Evolutionary conservation across 371 early-diverging fungal genomes (phyloP).

Genomic region (Mucor mucedo): DNA sequence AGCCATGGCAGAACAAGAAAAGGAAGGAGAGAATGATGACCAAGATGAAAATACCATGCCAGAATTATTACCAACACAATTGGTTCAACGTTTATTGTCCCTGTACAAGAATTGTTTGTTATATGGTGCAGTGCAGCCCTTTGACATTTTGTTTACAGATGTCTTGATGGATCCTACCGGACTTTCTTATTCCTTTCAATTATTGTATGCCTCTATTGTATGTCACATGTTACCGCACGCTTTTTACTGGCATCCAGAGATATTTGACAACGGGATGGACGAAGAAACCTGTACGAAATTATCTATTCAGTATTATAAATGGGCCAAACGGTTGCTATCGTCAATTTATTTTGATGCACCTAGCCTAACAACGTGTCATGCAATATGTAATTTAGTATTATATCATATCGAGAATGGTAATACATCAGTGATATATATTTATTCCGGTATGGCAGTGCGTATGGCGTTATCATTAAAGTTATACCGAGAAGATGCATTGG

Average conservation of each 20-base stretch:
- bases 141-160: slow-evolving; percentile 29
- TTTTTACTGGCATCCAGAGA: slow-evolving; percentile 46
- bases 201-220: slow-evolving; percentile 41
- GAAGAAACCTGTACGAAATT: slow-evolving; percentile 15
- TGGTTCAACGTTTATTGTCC: slow-evolving; percentile 26
- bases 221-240: slow-evolving; percentile 53
- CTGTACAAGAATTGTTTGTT: slow-evolving; percentile 47
- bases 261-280: slow-evolving; percentile 24
- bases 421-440: slow-evolving; percentile 45
- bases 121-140: slow-evolving; percentile 46
- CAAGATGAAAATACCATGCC: slow-evolving; percentile 16
- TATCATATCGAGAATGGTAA: slow-evolving; percentile 56
- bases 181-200: slow-evolving; percentile 28
- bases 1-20: not conserved
- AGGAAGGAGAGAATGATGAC: slow-evolving; percentile 1
- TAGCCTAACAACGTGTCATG: slow-evolving; percentile 43
- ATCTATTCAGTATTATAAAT: slow-evolving; percentile 43
- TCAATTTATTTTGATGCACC: slow-evolving; percentile 48
- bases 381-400: slow-evolving; percentile 46
- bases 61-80: slow-evolving; percentile 6
- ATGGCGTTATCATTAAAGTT: slow-evolving; percentile 47
- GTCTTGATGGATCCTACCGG: slow-evolving; percentile 19
- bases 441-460: slow-evolving; percentile 53
- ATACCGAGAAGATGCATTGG: slow-evolving; percentile 38
- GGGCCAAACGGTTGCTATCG: slow-evolving; percentile 43